Evolutionary conservation across 2,329 filamentous ascomycete genomes (phyloP), one percentile per base, ranked within the genome.

Genomic region (Beauveria bassiana): DNA sequence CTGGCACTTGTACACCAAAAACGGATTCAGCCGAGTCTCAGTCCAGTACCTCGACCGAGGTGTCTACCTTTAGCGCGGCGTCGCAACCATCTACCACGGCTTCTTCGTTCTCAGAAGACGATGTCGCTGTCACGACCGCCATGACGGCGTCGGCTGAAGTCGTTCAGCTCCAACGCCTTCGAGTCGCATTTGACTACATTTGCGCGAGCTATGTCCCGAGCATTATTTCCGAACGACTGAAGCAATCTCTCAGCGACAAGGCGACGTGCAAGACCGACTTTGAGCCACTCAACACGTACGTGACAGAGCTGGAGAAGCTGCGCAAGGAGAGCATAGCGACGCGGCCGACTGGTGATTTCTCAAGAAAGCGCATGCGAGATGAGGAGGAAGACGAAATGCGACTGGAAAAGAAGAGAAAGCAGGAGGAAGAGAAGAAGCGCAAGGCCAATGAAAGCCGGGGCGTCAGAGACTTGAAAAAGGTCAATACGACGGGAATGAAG

Each of bases 401-500:
- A 3, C 86, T 85, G 3, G 90, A 93, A 72, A 96, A 95, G 83
- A 93, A 89, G 77, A 80, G 88, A 49, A 93, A 87, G 72, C 86
- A 88, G 75, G 92, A 96, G 56, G 93, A 96, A 64, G 93, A 96
- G 63, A 93, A 96, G 63, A 89, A 88, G 77, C 88, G 85, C 73
- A 93, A 96, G 76, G 85, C 83, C 3, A 79, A 78, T 26, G 84
- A 90, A 75, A 95, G 89, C 64, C 81, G 86, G 31, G 93, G 86
- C 0, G 85, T 97, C 1, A 87, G 86, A 71, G 83, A 93, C 53
- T 73, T 99, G 69, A 89, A 89, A 72, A 99, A 98, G 77, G 93
- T 93, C 53, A 90, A 98, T 75, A 93, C 89, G 0, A 85, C 77
- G 24, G 95, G 95, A 1, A 99, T 99, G 95, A 95, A 90, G 82